These are phyloP conservation scores for Alternaria conjuncta DNA, from an alignment of 2,329 filamentous ascomycete genomes.

Conservation along the genomic window DNA sequence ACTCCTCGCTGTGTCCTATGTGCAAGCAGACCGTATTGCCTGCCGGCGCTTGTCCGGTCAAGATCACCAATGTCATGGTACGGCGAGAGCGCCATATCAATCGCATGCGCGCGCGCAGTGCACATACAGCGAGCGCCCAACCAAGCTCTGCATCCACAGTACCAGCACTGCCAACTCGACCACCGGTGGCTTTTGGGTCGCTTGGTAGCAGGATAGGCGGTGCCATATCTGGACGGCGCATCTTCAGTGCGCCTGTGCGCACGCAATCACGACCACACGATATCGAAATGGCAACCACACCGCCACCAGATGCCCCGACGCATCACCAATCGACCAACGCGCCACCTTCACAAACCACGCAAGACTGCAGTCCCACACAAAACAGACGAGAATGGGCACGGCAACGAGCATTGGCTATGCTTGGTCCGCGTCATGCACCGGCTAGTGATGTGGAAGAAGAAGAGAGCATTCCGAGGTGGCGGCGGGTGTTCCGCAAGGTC, in stretches of 20 bases:
- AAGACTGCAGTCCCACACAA: constrained; percentile 24
- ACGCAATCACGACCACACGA: constrained; percentile 27
- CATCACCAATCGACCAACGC: background rate
- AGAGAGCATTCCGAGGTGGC: constrained; percentile 29
- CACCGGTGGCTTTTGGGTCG: constrained; percentile 26
- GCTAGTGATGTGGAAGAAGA: constrained; percentile 33
- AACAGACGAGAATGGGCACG: constrained; percentile 55
- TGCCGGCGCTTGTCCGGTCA: constrained; percentile 59
- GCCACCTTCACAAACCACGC: constrained; percentile 2
- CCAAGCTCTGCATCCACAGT: background rate
- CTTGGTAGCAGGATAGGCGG: constrained; percentile 34
- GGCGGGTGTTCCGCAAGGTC: constrained; percentile 37
- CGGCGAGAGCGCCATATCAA: constrained; percentile 76
- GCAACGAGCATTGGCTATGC: constrained; percentile 53
- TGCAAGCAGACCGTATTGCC: constrained; percentile 88
- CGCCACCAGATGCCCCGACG: background rate
- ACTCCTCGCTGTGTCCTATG: constrained; percentile 86
- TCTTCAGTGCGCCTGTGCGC: constrained; percentile 40
- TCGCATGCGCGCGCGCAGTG: constrained; percentile 60
- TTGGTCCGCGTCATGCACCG: constrained; percentile 43
- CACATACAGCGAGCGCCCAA: constrained; percentile 11
- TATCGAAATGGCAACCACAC: constrained; percentile 39
- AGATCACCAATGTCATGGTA: constrained; percentile 80
- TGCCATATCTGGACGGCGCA: constrained; percentile 32
- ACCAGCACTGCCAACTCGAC: constrained; percentile 4